phyloP scores from a whole-genome alignment of 129 eudicot species.

The Saposhnikovia divaricata region DNA sequence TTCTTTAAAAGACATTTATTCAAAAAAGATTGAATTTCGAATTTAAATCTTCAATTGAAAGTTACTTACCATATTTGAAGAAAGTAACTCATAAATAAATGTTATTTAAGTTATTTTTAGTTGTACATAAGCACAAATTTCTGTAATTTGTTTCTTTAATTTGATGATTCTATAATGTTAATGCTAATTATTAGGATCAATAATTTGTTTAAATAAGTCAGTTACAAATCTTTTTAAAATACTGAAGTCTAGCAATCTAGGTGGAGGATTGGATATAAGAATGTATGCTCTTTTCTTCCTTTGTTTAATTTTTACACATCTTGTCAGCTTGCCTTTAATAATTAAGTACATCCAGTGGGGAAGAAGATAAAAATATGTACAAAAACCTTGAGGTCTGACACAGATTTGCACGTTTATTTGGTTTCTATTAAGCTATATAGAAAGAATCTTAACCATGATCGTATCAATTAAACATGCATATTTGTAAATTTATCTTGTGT shows the following conservation, averaged over 20 bases:
- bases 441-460: not conserved
- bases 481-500: not conserved
- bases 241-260: not conserved
- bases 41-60: no score
- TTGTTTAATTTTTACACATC: not conserved
- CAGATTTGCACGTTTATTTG: not conserved
- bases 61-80: no score
- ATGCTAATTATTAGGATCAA: not conserved
- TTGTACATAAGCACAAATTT: no score
- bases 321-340: not conserved
- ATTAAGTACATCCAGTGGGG: not conserved
- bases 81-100: no score
- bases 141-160: no score
- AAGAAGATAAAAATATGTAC: not conserved
- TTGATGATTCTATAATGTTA: not conserved
- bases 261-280: not conserved
- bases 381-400: not conserved
- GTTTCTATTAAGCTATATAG: not conserved
- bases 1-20: no score
- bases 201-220: not conserved
- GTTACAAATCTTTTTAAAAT: not conserved
- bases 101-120: no score
- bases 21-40: no score
- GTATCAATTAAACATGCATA: not conserved
- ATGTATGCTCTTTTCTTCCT: not conserved